Percentiles rank a stretch among this genome's conserved stretches.
These are phyloP conservation scores for Orobanche coerulescens DNA, from an alignment of 257 asterid species.

Conservation along the genomic window DNA sequence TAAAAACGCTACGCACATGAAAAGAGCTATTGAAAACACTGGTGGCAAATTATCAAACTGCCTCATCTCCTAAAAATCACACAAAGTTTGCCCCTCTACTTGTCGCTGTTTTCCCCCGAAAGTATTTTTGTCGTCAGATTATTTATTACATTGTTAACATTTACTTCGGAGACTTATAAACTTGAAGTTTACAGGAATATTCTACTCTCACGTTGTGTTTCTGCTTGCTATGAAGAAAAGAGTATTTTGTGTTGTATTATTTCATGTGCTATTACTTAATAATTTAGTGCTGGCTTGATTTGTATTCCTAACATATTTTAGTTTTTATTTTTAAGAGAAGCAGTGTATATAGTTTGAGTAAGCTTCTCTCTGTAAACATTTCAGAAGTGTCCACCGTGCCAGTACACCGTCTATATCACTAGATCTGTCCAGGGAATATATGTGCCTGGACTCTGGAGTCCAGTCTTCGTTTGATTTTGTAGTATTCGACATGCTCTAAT, in stretches of 20 bases:
- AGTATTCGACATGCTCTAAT: neutral
- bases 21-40: too few species aligned
- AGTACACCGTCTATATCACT: neutral
- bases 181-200: neutral
- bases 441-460: neutral
- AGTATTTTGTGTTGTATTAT: neutral
- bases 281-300: slow-evolving; percentile 2
- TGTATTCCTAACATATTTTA: neutral
- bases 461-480: neutral
- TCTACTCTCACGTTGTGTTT: neutral
- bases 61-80: too few species aligned
- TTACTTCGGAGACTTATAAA: neutral
- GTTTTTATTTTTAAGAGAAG: neutral
- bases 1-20: too few species aligned
- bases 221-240: neutral
- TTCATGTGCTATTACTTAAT: neutral
- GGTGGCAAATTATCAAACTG: too few species aligned
- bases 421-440: slow-evolving; percentile 3
- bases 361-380: too few species aligned
- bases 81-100: too few species aligned
- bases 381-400: neutral
- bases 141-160: neutral
- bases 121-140: too few species aligned
- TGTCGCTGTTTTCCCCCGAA: too few species aligned
- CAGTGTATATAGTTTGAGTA: neutral